Evolutionary conservation across 768 basidiomycete genomes (phyloP).

Genomic region (Artomyces pyxidatus): DNA sequence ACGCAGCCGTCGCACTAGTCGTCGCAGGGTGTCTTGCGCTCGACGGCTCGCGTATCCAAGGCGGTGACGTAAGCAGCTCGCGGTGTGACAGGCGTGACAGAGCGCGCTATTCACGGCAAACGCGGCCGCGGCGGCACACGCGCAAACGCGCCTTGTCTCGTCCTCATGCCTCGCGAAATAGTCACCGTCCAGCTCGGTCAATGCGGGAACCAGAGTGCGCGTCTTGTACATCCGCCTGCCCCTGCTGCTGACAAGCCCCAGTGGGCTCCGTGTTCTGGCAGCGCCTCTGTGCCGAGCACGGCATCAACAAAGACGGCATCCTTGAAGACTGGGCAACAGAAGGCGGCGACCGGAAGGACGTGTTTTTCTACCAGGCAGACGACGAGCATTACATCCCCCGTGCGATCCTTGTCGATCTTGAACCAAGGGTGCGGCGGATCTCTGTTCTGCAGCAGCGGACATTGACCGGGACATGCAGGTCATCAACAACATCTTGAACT

Average conservation of each 20-base stretch:
- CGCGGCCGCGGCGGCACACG: too few species aligned
- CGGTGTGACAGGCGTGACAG: too few species aligned
- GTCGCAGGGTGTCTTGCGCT: too few species aligned
- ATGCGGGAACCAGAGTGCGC: constrained; percentile 82
- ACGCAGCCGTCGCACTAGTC: too few species aligned
- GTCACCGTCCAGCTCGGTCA: constrained; percentile 83
- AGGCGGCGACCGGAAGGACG: constrained; percentile 94
- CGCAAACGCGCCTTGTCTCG: too few species aligned
- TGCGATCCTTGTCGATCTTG: constrained; percentile 92
- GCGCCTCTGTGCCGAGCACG: constrained; percentile 95
- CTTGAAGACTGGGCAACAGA: constrained; percentile 97
- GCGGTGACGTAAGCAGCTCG: too few species aligned
- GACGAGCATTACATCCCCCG: constrained; percentile 99
- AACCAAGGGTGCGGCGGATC: constrained; percentile 64
- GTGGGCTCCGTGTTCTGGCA: constrained; percentile 99
- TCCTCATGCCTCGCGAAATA: constrained; percentile 86
- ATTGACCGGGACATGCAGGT: constrained; percentile 50
- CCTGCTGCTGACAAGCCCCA: constrained; percentile 25
- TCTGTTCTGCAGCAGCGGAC: constrained; percentile 3
- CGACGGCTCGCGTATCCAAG: too few species aligned
- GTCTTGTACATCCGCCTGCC: constrained; percentile 12
- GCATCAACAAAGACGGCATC: constrained; percentile 91
- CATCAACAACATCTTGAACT: constrained; percentile 88
- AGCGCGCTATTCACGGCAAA: too few species aligned
- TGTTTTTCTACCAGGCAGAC: constrained; percentile 99